Evolutionary conservation across 1,284 basidiomycete species (phyloP), one percentile per base, ranked within the genome.

Genomic region (Wolfiporia cocos): DNA sequence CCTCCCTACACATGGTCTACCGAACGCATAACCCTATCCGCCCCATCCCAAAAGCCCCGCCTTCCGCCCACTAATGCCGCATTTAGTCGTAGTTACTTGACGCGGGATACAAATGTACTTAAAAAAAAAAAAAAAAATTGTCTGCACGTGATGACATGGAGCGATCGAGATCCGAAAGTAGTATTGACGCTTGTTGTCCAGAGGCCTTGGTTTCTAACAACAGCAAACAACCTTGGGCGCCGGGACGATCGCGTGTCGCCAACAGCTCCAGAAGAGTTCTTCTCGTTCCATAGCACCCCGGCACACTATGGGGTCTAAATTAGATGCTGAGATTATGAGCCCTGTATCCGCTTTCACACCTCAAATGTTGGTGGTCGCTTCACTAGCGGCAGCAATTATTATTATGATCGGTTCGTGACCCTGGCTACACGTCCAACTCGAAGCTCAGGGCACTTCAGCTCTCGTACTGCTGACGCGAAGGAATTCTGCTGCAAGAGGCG

Each of bases 401-500:
- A 44, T 63, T 7, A 34, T 62, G 15, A 43, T 51, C 17, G 35
- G 61, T 63, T 18, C 39, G 59, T 54, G 10, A 14, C 23, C 6
- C 22, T 6, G n/a, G 36, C 34, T 20, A 14, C 3, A n/a, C 34
- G 7, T 23, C 6, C 5, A 39, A 44, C 22, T 32, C 14, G 34
- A 17, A 4, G 32, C 37, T 49, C 34, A 47, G 33, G 6, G 17
- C n/a, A 12, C 4, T 32, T 0, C 33, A 65, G 64, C 62, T 26
- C 50, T 56, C 34, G 44, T 74, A 15, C 51, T 74, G 23, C 61
- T 74, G 19, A 63, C 61, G 30, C 66, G 65, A 39, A 65, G 66
- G 44, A 75, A 64, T 49, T 68, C 73, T 3, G 65, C 59, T 31
- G 62, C 70, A 3, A 66, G 61, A 56, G 79, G 81, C 28, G 76